Evolutionary conservation across 2,329 filamentous ascomycete species (phyloP), one percentile per base, ranked within the genome.

Genomic region (Daldinia sp.): DNA sequence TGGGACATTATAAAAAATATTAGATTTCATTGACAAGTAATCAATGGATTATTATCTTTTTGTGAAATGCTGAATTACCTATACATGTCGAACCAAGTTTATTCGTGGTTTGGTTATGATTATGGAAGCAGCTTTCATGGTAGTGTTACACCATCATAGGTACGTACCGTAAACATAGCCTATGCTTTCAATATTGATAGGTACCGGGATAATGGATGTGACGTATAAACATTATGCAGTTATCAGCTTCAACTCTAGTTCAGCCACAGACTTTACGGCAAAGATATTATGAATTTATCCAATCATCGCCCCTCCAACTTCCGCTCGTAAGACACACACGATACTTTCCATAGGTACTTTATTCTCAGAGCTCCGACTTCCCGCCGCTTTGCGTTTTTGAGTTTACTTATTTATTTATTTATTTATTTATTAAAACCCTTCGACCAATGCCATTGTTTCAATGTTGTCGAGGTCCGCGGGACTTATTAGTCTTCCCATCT

Each of bases 381-480:
- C 13, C 39, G 37, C 26, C 7, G 18, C 59, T 41, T 13, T 39
- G 15, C 12, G 7, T 35, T 39, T 48, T 44, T 7, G n/a, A 50
- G n/a, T 33, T 46, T 26, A 30, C 42, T 13, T 50, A 18, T 30
- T 30, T 26, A 30, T 51, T 13, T 50, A 18, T 30, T 30, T n/a
- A 53, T 35, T 39, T 54, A 23, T 18, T 20, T 28, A 56, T 42
- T 28, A 56, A 39, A 15, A 39, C 10, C 10, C 33, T 13, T 42
- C 26, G 13, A 69, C 30, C 37, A 12, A 54, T 66, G 15, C 42
- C 26, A 28, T 53, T 53, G 20, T 61, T 51, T 55, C 60, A 35
- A 64, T 62, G 60, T 23, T 42, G 56, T 53, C 35, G 28, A 57
- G 13, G 39, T 54, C 46, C 33, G 69, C 68, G 71, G 69, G 58